Evolutionary conservation across 2,329 filamentous ascomycete species (phyloP), one percentile per base, ranked within the genome.

Genomic region (Arthroderma uncinatum): DNA sequence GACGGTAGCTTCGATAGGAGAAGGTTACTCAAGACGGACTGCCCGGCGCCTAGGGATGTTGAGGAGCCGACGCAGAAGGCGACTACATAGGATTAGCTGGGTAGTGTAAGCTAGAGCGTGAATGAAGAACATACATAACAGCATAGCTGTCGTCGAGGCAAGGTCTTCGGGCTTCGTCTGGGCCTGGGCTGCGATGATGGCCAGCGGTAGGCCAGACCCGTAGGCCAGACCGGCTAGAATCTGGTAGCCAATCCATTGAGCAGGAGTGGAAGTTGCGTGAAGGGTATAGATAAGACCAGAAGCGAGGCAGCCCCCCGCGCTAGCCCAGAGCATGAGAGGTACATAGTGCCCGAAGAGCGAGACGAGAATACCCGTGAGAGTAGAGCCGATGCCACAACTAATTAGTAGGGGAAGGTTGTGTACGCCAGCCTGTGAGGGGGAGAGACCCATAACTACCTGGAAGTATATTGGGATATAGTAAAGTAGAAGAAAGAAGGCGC

Each of bases 401-500:
- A 71, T 67, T 60, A 74, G 67, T 54, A 74, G 65, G 4, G 73
- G 73, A 1, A 70, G 9, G 53, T 64, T 61, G 61, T 67, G 58
- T 56, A 66, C 63, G 8, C 68, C 71, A 9, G 69, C 69, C 10
- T 65, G 62, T 36, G 71, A 66, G 9, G 74, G 69, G 1, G 66
- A 67, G 4, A 68, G 70, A n/a, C 67, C 66, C 62, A 74, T 73
- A 54, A 71, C 69, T 42, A 71, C 70, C 62, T 76, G 74, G 64
- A 76, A 76, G 61, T 71, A 68, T 54, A 67, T 66, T 3, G 66
- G 64, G 9, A 68, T 40, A n/a, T 52, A 52, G 47, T 76, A 78
- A 8, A 77, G 61, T 1, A 71, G 54, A 12, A 73, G 37, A 57
- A 73, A 69, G 56, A 69, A 74, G 10, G 59, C 53, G 8, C 72